phyloP scores from a whole-genome alignment of 1,139 yeast species.

The Candida tropicalis region DNA sequence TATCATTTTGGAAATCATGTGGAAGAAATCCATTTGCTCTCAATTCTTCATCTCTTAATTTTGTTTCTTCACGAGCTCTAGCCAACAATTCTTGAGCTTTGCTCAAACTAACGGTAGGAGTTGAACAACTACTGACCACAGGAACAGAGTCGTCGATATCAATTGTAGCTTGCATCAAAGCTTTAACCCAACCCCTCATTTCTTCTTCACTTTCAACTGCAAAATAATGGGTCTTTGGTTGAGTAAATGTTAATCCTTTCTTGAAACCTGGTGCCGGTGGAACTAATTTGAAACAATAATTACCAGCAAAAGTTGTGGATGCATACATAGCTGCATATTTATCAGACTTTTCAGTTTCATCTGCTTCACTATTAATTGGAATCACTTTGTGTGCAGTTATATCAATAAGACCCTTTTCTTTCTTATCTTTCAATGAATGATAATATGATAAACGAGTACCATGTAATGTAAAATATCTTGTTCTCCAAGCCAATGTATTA shows the following conservation, averaged over 20 bases:
- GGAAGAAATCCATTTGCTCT: conserved; percentile 40
- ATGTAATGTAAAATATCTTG: conserved; percentile 84
- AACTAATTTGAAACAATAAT: conserved; percentile 86
- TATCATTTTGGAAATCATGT: conserved; percentile 23
- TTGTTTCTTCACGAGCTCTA: conserved; percentile 76
- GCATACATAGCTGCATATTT: conserved; percentile 84
- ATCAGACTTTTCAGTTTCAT: conserved; percentile 68
- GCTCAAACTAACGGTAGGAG: conserved; percentile 87
- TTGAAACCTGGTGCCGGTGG: conserved; percentile 99
- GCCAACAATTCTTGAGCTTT: conserved; percentile 87
- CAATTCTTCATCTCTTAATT: conserved; percentile 58
- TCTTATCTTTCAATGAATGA: conserved; percentile 73
- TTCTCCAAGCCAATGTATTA: conserved; percentile 88
- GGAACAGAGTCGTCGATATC: conserved; percentile 94
- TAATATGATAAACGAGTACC: conserved; percentile 93
- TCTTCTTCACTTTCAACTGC: conserved; percentile 92
- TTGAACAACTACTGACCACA: conserved; percentile 89
- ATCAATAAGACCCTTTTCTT: conserved; percentile 92
- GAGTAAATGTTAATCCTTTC: conserved; percentile 94
- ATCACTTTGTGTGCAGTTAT: conserved; percentile 92
- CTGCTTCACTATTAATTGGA: conserved; percentile 55
- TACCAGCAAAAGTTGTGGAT: conserved; percentile 89
- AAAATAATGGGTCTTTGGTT: conserved; percentile 93
- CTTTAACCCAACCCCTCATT: conserved; percentile 95
- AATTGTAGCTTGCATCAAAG: conserved; percentile 92